Percentiles rank a stretch among this genome's conserved stretches.
These are phyloP conservation scores for Diutina catenulata DNA, from an alignment of 1,139 yeast genomes.

Conservation along the genomic window DNA sequence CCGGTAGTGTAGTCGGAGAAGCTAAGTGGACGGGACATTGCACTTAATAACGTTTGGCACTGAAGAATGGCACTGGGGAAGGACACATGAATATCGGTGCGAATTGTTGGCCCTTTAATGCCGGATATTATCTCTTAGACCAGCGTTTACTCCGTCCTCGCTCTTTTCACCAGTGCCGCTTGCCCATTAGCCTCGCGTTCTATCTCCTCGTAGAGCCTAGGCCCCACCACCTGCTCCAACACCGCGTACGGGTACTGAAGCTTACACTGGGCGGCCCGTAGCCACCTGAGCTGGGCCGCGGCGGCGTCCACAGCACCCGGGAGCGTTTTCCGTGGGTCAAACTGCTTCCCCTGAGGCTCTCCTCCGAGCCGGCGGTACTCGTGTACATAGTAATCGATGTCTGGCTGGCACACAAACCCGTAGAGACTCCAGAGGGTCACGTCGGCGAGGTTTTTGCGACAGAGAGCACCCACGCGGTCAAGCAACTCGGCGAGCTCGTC, in stretches of 20 bases:
- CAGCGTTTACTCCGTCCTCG: too few species aligned
- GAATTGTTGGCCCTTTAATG: too few species aligned
- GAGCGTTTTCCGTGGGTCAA: conserved; percentile 2
- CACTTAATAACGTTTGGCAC: too few species aligned
- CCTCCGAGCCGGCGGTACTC: conserved; percentile 12
- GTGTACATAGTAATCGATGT: conserved; percentile 8
- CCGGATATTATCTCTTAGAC: too few species aligned
- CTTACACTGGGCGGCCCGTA: conserved; percentile 14
- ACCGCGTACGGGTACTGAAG: conserved; percentile 3
- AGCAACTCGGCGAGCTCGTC: conserved; percentile 6
- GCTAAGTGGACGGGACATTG: too few species aligned
- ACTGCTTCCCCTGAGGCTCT: not conserved
- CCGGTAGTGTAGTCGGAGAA: conserved; percentile 7
- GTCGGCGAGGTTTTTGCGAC: conserved; percentile 19
- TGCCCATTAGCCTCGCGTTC: too few species aligned
- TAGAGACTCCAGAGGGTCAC: conserved; percentile 22
- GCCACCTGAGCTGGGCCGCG: conserved; percentile 13
- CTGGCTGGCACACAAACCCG: conserved; percentile 7
- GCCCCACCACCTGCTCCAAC: not conserved
- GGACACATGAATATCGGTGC: too few species aligned
- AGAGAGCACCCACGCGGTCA: conserved; percentile 8
- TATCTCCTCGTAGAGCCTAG: too few species aligned
- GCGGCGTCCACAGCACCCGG: conserved; percentile 4
- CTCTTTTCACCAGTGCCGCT: too few species aligned
- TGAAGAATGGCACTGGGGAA: too few species aligned